These are phyloP conservation scores for Moesziomyces sp. DNA, from an alignment of 1,284 basidiomycete species.

Conservation along the genomic window DNA sequence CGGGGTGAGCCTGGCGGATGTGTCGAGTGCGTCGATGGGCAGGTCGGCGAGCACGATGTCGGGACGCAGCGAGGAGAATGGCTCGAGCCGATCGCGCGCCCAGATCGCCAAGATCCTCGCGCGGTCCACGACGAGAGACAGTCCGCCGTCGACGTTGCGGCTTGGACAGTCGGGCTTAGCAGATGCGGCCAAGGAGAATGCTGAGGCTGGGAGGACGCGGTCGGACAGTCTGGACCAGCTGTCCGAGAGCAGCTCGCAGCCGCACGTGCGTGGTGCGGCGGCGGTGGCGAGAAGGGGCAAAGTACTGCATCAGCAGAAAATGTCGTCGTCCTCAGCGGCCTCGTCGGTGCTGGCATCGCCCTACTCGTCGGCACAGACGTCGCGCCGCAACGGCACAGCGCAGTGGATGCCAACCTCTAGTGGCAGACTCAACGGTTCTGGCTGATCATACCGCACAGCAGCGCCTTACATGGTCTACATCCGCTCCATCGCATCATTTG, in stretches of 20 bases:
- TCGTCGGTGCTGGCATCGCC: slow-evolving; percentile 19
- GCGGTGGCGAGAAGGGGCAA: slow-evolving; percentile 1
- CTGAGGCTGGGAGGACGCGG: slow-evolving; percentile 3
- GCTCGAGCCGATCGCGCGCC: slow-evolving; percentile 29
- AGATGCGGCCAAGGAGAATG: neutral
- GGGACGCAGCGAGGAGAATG: slow-evolving; percentile 21
- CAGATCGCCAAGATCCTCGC: slow-evolving; percentile 60
- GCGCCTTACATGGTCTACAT: neutral
- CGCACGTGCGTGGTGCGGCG: slow-evolving; percentile 1
- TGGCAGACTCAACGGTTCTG: neutral
- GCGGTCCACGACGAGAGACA: slow-evolving; percentile 35
- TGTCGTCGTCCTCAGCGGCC: slow-evolving; percentile 15
- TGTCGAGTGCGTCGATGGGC: slow-evolving; percentile 6
- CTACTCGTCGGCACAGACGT: neutral
- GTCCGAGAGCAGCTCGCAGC: slow-evolving; percentile 25
- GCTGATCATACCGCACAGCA: neutral
- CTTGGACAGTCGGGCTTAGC: too few species aligned
- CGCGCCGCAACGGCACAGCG: neutral
- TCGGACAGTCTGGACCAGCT: slow-evolving; percentile 25
- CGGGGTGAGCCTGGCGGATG: neutral
- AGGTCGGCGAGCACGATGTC: slow-evolving; percentile 22
- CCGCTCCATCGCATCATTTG: too few species aligned
- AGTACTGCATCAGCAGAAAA: slow-evolving; percentile 16
- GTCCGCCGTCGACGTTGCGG: slow-evolving; percentile 1
- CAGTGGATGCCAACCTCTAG: neutral